These are phyloP conservation scores for Trichoderma sp. DNA, from an alignment of 2,329 filamentous ascomycete species.

Conservation along the genomic window DNA sequence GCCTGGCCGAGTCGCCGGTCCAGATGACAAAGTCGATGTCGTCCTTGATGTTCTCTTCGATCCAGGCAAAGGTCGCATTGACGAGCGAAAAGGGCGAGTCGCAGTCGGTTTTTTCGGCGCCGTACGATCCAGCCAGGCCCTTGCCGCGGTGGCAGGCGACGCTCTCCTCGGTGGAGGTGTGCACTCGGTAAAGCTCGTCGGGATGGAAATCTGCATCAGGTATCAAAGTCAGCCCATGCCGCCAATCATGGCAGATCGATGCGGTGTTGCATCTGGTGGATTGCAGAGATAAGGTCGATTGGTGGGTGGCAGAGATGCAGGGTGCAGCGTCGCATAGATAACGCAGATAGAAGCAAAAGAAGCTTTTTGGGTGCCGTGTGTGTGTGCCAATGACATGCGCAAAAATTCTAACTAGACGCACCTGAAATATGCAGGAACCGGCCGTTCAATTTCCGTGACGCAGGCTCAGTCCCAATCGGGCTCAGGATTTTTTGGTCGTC, in stretches of 20 bases:
- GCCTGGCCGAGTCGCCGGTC: slow-evolving; percentile 88
- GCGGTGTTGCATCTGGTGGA: slow-evolving; percentile 1
- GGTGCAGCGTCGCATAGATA: slow-evolving; percentile 9
- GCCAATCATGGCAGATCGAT: neutral
- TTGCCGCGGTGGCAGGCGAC: slow-evolving; percentile 78
- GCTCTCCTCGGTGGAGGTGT: slow-evolving; percentile 70
- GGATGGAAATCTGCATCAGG: slow-evolving; percentile 79
- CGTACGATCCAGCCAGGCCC: slow-evolving; percentile 79
- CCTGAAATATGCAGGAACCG: slow-evolving; percentile 89
- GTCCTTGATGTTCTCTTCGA: slow-evolving; percentile 75
- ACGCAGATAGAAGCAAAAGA: slow-evolving; percentile 1
- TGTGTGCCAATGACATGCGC: neutral
- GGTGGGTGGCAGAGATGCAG: slow-evolving; percentile 7
- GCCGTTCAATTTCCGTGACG: slow-evolving; percentile 61
- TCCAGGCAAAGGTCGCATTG: slow-evolving; percentile 90
- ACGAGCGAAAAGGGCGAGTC: slow-evolving; percentile 81
- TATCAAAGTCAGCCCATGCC: slow-evolving; percentile 16
- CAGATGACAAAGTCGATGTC: slow-evolving; percentile 87
- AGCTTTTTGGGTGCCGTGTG: neutral
- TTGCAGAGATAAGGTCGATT: slow-evolving; percentile 2
- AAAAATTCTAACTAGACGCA: slow-evolving; percentile 49
- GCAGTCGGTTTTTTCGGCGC: slow-evolving; percentile 85
- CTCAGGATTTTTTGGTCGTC: slow-evolving; percentile 21
- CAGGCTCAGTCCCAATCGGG: slow-evolving; percentile 5
- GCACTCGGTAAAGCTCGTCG: slow-evolving; percentile 81